Evolutionary conservation across 345 rosid species (phyloP).

Genomic region (Citrus medica): DNA sequence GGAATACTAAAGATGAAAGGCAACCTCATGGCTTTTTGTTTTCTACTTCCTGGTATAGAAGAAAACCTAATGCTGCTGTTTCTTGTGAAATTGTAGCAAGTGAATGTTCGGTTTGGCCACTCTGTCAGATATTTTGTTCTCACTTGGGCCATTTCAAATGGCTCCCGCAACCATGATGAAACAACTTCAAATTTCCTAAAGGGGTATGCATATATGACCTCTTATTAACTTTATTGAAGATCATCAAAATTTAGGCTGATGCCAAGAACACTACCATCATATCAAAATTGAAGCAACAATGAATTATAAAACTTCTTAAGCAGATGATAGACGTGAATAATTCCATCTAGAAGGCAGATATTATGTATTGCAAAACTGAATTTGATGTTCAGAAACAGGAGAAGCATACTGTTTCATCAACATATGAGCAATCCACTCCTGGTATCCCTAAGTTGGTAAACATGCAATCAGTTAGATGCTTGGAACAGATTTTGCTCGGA

Average conservation of each 20-base stretch:
- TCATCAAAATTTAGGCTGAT: background rate
- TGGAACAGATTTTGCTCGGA: constrained; percentile 68
- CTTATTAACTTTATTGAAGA: background rate
- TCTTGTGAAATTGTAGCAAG: background rate
- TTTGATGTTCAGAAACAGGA: background rate
- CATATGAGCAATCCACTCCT: background rate
- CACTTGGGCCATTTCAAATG: background rate
- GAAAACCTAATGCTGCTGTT: background rate
- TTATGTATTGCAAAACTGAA: background rate
- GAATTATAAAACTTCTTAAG: background rate
- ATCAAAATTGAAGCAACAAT: background rate
- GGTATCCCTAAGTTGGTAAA: constrained; percentile 2
- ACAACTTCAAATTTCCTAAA: background rate
- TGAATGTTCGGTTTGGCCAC: background rate
- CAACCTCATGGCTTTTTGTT: background rate
- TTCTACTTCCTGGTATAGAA: background rate
- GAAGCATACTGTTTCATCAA: constrained; percentile 8
- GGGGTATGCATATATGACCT: background rate
- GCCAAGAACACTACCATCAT: background rate
- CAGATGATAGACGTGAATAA: background rate
- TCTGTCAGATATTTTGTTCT: background rate
- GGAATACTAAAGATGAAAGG: background rate
- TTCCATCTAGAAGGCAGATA: background rate
- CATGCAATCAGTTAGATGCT: constrained; percentile 28
- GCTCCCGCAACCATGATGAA: background rate